A percentile compares a stretch with the other conserved stretches of the same genome.
Conservation (phyloP, 2,329 filamentous ascomycete genomes). For the Verticillium nubilum region DNA sequence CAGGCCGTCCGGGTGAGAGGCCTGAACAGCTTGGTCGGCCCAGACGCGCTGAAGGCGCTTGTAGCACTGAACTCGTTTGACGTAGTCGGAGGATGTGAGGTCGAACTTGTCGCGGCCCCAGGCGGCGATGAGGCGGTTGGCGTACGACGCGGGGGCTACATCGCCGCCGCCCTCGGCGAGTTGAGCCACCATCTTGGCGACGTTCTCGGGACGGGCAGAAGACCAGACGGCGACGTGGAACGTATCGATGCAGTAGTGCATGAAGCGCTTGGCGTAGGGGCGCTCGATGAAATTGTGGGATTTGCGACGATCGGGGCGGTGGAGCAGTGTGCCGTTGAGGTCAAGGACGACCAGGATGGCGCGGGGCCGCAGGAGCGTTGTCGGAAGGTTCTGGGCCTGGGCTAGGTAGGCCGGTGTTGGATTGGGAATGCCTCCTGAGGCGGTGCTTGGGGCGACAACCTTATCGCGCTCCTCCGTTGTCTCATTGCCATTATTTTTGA, state of each 20-base stretch:
- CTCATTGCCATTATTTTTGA: not conserved
- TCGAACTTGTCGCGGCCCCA: constrained; percentile 78
- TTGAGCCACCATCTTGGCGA: constrained; percentile 58
- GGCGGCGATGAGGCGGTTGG: constrained; percentile 54
- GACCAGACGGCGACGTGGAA: constrained; percentile 90
- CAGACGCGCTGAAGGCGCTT: constrained; percentile 76
- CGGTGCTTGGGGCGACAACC: constrained; percentile 23
- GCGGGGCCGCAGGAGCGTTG: constrained; percentile 39
- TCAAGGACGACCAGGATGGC: constrained; percentile 81
- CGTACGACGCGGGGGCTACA: constrained; percentile 34
- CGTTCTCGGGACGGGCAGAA: constrained; percentile 71
- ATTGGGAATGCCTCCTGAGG: constrained; percentile 54
- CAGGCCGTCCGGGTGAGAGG: constrained; percentile 36
- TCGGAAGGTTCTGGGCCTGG: constrained; percentile 40
- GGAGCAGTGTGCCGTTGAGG: constrained; percentile 85
- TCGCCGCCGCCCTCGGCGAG: constrained; percentile 43
- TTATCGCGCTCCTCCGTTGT: constrained; percentile 8
- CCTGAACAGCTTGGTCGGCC: constrained; percentile 41
- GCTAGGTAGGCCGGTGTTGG: constrained; percentile 57
- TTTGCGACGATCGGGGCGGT: constrained; percentile 52
- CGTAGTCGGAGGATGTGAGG: constrained; percentile 60
- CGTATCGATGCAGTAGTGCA: constrained; percentile 66
- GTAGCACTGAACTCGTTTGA: constrained; percentile 74
- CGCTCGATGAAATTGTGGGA: constrained; percentile 55
- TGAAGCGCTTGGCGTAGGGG: constrained; percentile 62